Percentiles rank a stretch among this genome's conserved stretches.
These are phyloP conservation scores for Erythrophleum fordii DNA, from an alignment of 306 rosid genomes.

Conservation along the genomic window DNA sequence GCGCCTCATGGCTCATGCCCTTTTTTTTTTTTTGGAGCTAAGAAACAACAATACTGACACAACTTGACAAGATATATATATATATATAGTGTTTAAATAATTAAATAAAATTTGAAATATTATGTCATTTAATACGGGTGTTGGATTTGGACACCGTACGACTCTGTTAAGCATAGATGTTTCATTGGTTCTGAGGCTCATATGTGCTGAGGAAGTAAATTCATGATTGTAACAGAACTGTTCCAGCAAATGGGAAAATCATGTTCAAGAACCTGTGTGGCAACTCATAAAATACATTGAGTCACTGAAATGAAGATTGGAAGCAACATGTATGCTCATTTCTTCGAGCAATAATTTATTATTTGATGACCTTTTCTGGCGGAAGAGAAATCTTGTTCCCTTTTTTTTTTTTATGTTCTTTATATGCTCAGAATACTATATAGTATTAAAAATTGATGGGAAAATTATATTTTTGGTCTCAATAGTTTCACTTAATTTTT, in stretches of 20 bases:
- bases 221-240: slow-evolving; percentile 38
- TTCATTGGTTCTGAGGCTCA: slow-evolving; percentile 7
- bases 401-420: slow-evolving; percentile 26
- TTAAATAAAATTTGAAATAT: background rate
- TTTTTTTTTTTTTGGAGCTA: background rate
- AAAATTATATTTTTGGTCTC: too few species aligned
- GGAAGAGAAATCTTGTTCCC: slow-evolving; percentile 20
- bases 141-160: background rate
- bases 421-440: background rate
- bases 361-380: slow-evolving; percentile 17
- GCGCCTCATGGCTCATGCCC: too few species aligned
- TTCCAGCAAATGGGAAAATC: slow-evolving; percentile 33
- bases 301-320: slow-evolving; percentile 35
- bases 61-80: too few species aligned
- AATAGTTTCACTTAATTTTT: too few species aligned
- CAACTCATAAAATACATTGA: slow-evolving; percentile 22
- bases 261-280: slow-evolving; percentile 35
- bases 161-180: background rate
- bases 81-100: too few species aligned
- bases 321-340: slow-evolving; percentile 31
- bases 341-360: slow-evolving; percentile 22
- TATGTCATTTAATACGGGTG: background rate
- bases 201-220: slow-evolving; percentile 12
- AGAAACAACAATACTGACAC: background rate
- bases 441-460: too few species aligned